phyloP scores from a whole-genome alignment of 148 eudicot genomes.

The Selenicereus undatus region DNA sequence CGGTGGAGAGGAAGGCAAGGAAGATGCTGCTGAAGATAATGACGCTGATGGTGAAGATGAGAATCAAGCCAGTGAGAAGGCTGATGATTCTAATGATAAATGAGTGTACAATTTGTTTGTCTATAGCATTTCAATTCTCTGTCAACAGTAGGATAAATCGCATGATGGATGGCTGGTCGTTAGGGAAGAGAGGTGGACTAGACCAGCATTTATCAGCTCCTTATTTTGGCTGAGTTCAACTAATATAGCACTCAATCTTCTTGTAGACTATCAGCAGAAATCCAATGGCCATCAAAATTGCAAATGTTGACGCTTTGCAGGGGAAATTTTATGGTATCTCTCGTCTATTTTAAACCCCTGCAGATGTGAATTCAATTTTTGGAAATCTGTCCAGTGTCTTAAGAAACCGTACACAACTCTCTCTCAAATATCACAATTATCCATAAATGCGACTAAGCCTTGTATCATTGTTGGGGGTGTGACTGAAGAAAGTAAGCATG shows the following conservation, averaged over 20 bases:
- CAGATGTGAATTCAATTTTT: too few relatives aligned
- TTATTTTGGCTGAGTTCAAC: neutral
- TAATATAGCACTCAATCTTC: neutral
- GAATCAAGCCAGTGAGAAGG: constrained; percentile 12
- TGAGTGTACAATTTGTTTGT: constrained; percentile 1
- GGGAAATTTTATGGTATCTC: neutral
- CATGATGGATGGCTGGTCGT: neutral
- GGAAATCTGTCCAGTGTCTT: neutral
- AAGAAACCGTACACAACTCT: neutral
- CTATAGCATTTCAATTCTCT: neutral
- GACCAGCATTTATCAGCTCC: neutral
- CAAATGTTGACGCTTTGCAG: neutral
- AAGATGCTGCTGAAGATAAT: neutral
- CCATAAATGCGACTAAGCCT: too few relatives aligned
- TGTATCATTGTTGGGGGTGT: too few relatives aligned
- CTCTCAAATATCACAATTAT: too few relatives aligned
- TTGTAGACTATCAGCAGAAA: neutral
- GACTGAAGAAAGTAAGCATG: too few relatives aligned
- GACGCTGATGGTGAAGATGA: constrained; percentile 14
- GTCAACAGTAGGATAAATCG: neutral
- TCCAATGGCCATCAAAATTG: neutral
- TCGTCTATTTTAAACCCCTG: too few relatives aligned
- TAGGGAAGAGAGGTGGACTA: neutral
- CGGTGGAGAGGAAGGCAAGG: neutral
- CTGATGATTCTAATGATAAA: constrained; percentile 24